A percentile compares a stretch with the other conserved stretches of the same genome.
These are phyloP conservation scores for Kentomonas sorsogonicus DNA, from an alignment of 208 protist species.

Conservation along the genomic window DNA sequence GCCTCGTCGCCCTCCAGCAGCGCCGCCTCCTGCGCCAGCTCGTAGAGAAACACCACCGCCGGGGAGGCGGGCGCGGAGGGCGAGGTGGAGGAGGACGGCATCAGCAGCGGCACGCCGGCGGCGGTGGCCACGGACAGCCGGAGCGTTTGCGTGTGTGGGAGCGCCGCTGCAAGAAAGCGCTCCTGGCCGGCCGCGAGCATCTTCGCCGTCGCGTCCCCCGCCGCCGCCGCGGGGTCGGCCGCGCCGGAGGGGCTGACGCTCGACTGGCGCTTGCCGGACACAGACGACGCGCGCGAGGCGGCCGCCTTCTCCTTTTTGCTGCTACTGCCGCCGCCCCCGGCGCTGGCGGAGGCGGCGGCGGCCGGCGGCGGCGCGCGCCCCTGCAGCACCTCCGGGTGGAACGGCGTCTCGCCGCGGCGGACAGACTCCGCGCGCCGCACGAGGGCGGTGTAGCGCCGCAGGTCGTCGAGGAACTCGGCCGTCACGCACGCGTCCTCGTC, in stretches of 20 bases:
- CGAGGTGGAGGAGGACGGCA: background rate
- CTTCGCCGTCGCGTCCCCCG: too few species aligned
- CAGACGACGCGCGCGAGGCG: too few species aligned
- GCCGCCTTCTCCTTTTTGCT: background rate
- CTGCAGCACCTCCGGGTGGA: background rate
- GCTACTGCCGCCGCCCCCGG: background rate
- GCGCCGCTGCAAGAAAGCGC: too few species aligned
- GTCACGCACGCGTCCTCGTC: background rate
- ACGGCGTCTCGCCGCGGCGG: background rate
- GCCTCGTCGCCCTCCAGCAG: slow-evolving; percentile 16
- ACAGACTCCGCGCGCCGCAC: background rate
- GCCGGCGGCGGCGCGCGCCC: too few species aligned
- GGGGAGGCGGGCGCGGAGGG: background rate
- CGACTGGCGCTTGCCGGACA: too few species aligned
- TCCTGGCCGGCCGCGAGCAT: too few species aligned
- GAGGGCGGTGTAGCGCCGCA: background rate
- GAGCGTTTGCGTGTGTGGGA: too few species aligned
- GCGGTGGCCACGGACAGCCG: too few species aligned
- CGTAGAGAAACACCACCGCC: slow-evolving; percentile 39
- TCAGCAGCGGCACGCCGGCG: background rate
- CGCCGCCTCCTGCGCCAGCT: slow-evolving; percentile 25
- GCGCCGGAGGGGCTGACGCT: too few species aligned
- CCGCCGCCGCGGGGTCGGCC: too few species aligned
- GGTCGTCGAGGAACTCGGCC: too few species aligned
- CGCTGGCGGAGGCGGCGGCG: background rate